A percentile compares a stretch with the other conserved stretches of the same genome.
Conservation (phyloP, 352 stramenopile species). For the Phytopythium sindhum region DNA sequence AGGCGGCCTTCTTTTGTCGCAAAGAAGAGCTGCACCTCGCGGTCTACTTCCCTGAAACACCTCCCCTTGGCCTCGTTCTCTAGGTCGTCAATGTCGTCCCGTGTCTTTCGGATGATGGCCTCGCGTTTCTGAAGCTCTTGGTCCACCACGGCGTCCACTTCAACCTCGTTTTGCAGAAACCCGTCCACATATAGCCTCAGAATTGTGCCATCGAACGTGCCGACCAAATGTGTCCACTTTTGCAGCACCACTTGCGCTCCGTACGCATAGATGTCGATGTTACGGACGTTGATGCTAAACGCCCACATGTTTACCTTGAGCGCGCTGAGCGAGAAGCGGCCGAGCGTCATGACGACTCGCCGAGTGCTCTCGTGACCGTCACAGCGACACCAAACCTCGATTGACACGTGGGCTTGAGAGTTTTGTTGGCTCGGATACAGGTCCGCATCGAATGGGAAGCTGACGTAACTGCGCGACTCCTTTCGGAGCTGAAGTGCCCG, state of each 20-base stretch:
- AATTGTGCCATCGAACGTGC: conserved; percentile 87
- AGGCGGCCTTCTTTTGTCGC: conserved; percentile 66
- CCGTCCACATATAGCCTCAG: conserved; percentile 82
- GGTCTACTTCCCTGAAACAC: conserved; percentile 76
- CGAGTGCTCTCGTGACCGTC: conserved; percentile 67
- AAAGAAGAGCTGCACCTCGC: conserved; percentile 61
- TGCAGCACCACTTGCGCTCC: conserved; percentile 47
- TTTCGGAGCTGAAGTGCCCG: conserved; percentile 62
- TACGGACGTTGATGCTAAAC: conserved; percentile 76
- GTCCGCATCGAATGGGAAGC: conserved; percentile 34
- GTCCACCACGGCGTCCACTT: conserved; percentile 71
- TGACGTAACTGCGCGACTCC: conserved; percentile 49
- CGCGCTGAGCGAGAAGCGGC: conserved; percentile 68
- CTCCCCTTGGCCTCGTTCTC: conserved; percentile 71
- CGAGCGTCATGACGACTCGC: conserved; percentile 65
- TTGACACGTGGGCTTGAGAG: conserved; percentile 36
- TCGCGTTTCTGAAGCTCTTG: conserved; percentile 60
- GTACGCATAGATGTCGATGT: conserved; percentile 69
- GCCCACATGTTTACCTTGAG: conserved; percentile 75
- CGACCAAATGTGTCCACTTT: conserved; percentile 86
- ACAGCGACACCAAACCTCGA: conserved; percentile 81
- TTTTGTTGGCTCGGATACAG: conserved; percentile 34
- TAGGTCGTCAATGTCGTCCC: conserved; percentile 68
- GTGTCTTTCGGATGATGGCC: conserved; percentile 62
- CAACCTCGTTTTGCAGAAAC: conserved; percentile 62